Conservation (phyloP, 441 rosid species). For the Flueggea neowawraea region DNA sequence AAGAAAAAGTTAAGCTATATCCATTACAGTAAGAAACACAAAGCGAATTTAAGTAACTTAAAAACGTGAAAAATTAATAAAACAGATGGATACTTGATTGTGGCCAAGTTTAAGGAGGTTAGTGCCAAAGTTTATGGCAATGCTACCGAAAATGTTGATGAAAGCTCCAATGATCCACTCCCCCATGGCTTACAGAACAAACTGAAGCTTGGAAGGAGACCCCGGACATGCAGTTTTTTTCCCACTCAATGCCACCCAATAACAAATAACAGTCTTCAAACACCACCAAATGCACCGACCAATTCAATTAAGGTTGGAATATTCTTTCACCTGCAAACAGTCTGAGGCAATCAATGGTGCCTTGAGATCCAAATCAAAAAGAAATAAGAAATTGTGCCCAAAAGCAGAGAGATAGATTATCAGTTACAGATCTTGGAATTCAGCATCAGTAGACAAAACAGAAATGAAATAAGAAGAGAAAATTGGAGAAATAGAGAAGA, state of each 20-base stretch:
- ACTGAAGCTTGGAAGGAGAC: constrained; percentile 27
- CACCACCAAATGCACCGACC: no score
- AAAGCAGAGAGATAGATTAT: no score
- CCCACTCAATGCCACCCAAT: neutral
- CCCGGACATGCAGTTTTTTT: constrained; percentile 26
- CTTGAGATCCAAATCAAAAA: no score
- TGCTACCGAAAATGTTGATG: constrained; percentile 92
- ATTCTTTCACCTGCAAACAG: no score
- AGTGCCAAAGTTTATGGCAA: constrained; percentile 98
- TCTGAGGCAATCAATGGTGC: no score
- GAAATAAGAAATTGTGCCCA: no score
- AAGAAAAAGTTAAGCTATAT: constrained; percentile 15
- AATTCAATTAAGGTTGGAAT: no score
- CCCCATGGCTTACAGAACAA: constrained; percentile 62
- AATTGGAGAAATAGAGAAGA: neutral
- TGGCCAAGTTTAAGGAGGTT: constrained; percentile 98
- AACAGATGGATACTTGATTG: constrained; percentile 54
- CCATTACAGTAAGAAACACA: constrained; percentile 13
- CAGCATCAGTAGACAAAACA: no score
- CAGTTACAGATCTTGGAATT: no score
- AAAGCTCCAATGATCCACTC: constrained; percentile 98
- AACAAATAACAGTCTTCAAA: no score
- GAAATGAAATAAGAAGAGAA: constrained; percentile 1
- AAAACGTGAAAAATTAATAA: constrained; percentile 4
- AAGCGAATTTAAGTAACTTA: neutral